These are phyloP conservation scores for Amylocarpus encephaloides DNA, from an alignment of 2,329 filamentous ascomycete species.

Conservation along the genomic window DNA sequence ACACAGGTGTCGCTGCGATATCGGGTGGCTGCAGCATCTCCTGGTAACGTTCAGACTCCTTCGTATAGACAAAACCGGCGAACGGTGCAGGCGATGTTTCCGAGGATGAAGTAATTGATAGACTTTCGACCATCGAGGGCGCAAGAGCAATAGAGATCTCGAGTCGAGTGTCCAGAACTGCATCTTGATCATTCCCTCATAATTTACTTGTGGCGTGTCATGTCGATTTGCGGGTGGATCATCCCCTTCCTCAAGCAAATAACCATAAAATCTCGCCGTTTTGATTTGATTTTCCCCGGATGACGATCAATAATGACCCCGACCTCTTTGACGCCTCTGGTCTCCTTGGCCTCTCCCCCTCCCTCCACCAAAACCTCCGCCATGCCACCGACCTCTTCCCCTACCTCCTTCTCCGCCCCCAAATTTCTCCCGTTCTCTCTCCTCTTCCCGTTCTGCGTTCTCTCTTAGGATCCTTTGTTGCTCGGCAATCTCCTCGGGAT, in stretches of 20 bases:
- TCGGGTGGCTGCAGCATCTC: background rate
- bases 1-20: background rate
- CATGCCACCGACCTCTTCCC: constrained; percentile 22
- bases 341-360: constrained; percentile 21
- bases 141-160: too few species aligned
- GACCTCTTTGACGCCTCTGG: constrained; percentile 18
- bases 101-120: background rate
- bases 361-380: constrained; percentile 31
- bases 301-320: constrained; percentile 22
- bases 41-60: background rate
- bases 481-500: constrained; percentile 48
- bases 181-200: background rate
- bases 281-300: background rate
- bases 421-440: constrained; percentile 34
- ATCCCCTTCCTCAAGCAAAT: background rate
- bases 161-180: too few species aligned
- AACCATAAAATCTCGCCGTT: background rate
- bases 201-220: background rate
- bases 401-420: constrained; percentile 30
- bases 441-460: constrained; percentile 46
- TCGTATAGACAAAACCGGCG: background rate
- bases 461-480: constrained; percentile 52
- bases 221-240: background rate
- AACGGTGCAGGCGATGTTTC: too few species aligned
- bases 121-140: too few species aligned